Evolutionary conservation across 352 stramenopile genomes (phyloP).

Genomic region (Phytophthora melonis): DNA sequence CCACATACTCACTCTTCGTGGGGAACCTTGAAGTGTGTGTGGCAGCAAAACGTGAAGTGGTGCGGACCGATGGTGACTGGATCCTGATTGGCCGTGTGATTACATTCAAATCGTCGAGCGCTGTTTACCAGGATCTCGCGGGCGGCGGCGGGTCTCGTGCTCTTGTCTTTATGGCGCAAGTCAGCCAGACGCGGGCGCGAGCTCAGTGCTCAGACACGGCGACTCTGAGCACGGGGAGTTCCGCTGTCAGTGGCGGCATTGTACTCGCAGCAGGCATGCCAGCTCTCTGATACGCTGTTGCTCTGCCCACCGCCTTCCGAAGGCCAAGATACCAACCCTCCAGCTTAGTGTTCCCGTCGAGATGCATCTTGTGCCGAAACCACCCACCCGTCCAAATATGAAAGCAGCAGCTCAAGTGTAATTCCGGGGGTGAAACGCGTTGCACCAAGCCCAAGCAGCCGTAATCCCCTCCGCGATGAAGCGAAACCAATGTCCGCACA

Average conservation of each 20-base stretch:
- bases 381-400: neutral
- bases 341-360: too few species aligned
- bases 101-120: conserved; percentile 27
- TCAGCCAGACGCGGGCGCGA: too few species aligned
- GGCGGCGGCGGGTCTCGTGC: neutral
- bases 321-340: neutral
- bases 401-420: too few species aligned
- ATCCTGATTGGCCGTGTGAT: conserved; percentile 20
- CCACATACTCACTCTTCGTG: conserved; percentile 50
- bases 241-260: neutral
- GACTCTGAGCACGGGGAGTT: neutral
- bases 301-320: too few species aligned
- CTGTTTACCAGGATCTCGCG: conserved; percentile 26
- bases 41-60: conserved; percentile 29
- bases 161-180: neutral
- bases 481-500: neutral
- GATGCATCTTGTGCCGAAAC: too few species aligned
- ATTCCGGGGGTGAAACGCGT: neutral
- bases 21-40: conserved; percentile 26
- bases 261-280: too few species aligned
- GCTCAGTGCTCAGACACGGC: too few species aligned
- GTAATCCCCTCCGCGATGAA: neutral
- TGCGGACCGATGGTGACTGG: conserved; percentile 1
- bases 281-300: too few species aligned
- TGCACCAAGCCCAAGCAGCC: neutral